phyloP scores from a whole-genome alignment of 345 rosid species.

The Mangifera indica region DNA sequence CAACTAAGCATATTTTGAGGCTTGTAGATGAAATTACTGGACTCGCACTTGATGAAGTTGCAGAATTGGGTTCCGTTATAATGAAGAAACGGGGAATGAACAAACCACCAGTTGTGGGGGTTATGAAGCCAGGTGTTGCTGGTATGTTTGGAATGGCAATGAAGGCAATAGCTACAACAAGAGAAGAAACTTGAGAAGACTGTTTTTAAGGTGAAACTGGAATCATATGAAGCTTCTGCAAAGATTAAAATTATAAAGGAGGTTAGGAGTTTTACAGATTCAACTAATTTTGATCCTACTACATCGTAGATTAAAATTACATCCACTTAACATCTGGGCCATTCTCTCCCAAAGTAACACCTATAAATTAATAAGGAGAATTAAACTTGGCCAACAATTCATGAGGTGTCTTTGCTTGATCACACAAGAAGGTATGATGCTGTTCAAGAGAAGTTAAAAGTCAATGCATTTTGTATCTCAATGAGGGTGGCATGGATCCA shows the following conservation, averaged over 20 bases:
- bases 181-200: conserved; percentile 82
- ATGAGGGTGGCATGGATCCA: conserved; percentile 41
- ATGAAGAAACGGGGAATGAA: conserved; percentile 68
- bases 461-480: conserved; percentile 35
- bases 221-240: conserved; percentile 62
- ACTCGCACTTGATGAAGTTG: conserved; percentile 64
- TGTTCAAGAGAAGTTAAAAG: too few species aligned
- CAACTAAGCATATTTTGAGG: conserved; percentile 71
- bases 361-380: too few species aligned
- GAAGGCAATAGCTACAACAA: conserved; percentile 43
- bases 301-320: too few species aligned
- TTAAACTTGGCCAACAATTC: too few species aligned
- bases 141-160: conserved; percentile 45
- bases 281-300: conserved; percentile 31
- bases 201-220: conserved; percentile 76
- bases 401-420: too few species aligned
- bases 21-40: conserved; percentile 78
- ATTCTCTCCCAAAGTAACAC: too few species aligned
- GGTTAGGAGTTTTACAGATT: conserved; percentile 72
- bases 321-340: too few species aligned
- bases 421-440: too few species aligned
- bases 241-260: conserved; percentile 85
- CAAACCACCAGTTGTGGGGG: conserved; percentile 58
- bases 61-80: conserved; percentile 67
- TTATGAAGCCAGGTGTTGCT: conserved; percentile 61